These are phyloP conservation scores for Boletus sp. DNA, from an alignment of 1,284 basidiomycete genomes.

Conservation along the genomic window DNA sequence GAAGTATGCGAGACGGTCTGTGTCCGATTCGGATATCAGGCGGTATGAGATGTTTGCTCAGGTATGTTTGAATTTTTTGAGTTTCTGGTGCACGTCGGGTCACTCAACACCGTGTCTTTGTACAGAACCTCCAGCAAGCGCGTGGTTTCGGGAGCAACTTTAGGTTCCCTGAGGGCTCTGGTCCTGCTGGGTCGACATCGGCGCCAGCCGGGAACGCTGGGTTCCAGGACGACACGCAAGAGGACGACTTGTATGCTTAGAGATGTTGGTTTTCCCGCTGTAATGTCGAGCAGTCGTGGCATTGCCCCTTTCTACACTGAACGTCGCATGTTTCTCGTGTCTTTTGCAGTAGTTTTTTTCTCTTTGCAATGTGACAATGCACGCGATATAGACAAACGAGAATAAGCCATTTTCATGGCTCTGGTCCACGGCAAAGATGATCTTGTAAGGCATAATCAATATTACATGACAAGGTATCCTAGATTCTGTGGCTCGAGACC, in stretches of 20 bases:
- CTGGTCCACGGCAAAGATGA: not conserved
- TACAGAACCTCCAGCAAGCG: slow-evolving; percentile 81
- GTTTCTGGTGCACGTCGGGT: not conserved
- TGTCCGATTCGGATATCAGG: slow-evolving; percentile 92
- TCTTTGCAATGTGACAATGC: slow-evolving; percentile 7
- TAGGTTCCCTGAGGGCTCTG: slow-evolving; percentile 89
- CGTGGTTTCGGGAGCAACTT: slow-evolving; percentile 86
- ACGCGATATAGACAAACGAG: slow-evolving; percentile 13
- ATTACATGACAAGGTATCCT: too few species aligned
- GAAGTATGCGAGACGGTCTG: slow-evolving; percentile 88
- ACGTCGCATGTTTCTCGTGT: slow-evolving; percentile 1
- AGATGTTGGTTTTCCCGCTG: not conserved
- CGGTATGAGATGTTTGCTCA: slow-evolving; percentile 90
- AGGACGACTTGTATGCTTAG: slow-evolving; percentile 86
- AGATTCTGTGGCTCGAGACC: not conserved
- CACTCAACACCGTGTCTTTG: slow-evolving; percentile 3
- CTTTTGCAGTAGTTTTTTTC: slow-evolving; percentile 13
- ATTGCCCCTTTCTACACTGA: not conserved
- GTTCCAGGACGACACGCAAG: slow-evolving; percentile 75
- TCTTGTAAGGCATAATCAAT: too few species aligned
- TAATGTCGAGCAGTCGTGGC: not conserved
- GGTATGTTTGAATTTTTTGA: slow-evolving; percentile 35
- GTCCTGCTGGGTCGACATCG: slow-evolving; percentile 43
- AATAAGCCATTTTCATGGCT: not conserved
- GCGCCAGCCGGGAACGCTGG: slow-evolving; percentile 67